These are phyloP conservation scores for Aureobasidium leucospermi DNA, from an alignment of 2,329 filamentous ascomycete species.

Conservation along the genomic window DNA sequence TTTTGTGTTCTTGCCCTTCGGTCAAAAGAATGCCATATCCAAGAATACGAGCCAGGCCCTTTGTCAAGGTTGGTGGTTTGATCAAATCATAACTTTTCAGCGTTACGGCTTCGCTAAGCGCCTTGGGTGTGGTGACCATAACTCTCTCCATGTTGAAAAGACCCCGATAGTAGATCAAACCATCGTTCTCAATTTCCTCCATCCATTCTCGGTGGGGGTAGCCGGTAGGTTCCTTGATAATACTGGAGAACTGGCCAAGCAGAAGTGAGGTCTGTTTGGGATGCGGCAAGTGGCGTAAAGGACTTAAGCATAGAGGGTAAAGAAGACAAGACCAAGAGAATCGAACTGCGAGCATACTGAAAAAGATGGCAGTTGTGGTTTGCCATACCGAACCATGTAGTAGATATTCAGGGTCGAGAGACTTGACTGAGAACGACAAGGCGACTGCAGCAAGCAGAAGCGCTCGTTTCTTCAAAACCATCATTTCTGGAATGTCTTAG, in stretches of 20 bases:
- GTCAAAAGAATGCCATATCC: slow-evolving; percentile 45
- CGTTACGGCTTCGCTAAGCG: slow-evolving; percentile 46
- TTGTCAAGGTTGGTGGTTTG: slow-evolving; percentile 37
- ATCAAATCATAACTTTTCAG: slow-evolving; percentile 48
- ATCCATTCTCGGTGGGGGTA: slow-evolving; percentile 5
- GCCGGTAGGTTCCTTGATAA: slow-evolving; percentile 30
- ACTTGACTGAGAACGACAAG: background rate
- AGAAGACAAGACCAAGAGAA: slow-evolving; percentile 13
- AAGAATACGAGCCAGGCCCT: slow-evolving; percentile 41
- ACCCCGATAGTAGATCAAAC: slow-evolving; percentile 32
- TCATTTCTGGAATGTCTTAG: background rate
- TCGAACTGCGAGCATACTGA: background rate
- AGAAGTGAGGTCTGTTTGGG: slow-evolving; percentile 24
- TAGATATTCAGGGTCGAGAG: background rate
- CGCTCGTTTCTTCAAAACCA: background rate
- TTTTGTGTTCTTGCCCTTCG: slow-evolving; percentile 44
- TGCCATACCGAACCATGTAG: slow-evolving; percentile 4
- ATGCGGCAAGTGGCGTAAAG: slow-evolving; percentile 33
- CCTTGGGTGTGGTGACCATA: slow-evolving; percentile 32
- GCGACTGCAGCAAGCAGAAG: background rate
- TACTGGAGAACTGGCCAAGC: slow-evolving; percentile 30
- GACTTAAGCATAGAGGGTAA: slow-evolving; percentile 34
- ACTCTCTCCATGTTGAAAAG: slow-evolving; percentile 33
- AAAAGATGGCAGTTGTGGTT: background rate
- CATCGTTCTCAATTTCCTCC: slow-evolving; percentile 17